Percentiles rank a stretch among this genome's conserved stretches.
Conservation (phyloP, 345 rosid genomes). For the Aquilaria yunnanensis region DNA sequence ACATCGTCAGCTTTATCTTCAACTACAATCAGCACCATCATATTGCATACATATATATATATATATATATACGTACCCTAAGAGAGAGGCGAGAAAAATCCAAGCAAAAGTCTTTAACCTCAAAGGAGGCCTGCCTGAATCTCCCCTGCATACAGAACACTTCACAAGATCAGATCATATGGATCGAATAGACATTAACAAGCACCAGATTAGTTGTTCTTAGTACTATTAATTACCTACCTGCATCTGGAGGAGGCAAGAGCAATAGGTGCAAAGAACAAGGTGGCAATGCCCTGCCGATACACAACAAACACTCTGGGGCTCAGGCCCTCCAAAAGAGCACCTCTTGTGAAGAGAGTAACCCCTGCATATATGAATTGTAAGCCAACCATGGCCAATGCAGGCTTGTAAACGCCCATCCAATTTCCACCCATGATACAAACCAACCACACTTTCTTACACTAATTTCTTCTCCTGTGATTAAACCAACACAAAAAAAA, state of each 20-base stretch:
- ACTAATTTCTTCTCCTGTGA: too few species aligned
- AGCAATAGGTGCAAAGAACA: constrained; percentile 31
- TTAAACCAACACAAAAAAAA: too few species aligned
- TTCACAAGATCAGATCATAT: too few species aligned
- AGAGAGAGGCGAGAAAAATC: constrained; percentile 27
- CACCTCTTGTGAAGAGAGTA: constrained; percentile 27
- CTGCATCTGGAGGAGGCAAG: constrained; percentile 22
- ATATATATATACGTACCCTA: constrained; percentile 16
- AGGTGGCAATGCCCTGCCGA: constrained; percentile 27
- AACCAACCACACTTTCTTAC: not conserved
- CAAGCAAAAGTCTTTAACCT: constrained; percentile 24
- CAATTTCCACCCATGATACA: constrained; percentile 14
- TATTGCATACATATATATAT: not conserved
- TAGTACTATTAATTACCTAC: constrained; percentile 11
- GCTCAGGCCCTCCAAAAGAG: constrained; percentile 24
- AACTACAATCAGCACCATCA: not conserved
- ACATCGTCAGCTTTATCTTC: not conserved
- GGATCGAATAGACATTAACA: not conserved
- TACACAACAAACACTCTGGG: constrained; percentile 26
- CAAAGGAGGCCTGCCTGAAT: constrained; percentile 12
- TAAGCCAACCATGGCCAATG: constrained; percentile 25
- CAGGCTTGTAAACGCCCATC: constrained; percentile 15
- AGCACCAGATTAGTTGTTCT: too few species aligned
- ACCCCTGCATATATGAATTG: constrained; percentile 26
- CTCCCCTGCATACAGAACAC: constrained; percentile 14